phyloP scores from a whole-genome alignment of 75 land plant genomes.

The Pseudotsuga menziesii region DNA sequence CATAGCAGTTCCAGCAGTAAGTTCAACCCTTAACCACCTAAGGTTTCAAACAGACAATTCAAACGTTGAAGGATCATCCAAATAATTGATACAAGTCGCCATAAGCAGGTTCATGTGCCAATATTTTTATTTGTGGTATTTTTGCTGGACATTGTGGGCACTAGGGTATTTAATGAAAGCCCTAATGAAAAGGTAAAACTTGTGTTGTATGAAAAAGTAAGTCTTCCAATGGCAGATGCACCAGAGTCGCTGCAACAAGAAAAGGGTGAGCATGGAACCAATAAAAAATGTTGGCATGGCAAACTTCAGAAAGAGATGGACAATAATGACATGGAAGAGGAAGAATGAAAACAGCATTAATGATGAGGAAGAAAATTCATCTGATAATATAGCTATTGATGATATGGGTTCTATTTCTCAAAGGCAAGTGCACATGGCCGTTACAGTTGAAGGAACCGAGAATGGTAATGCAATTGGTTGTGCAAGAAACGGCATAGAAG shows the following conservation, averaged over 20 bases:
- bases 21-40: too few relatives aligned
- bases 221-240: not conserved
- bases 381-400: not conserved
- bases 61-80: too few relatives aligned
- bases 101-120: conserved; percentile 1
- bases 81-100: too few relatives aligned
- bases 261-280: not conserved
- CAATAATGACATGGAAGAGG: not conserved
- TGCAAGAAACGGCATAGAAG: not conserved
- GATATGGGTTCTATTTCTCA: not conserved
- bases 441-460: not conserved
- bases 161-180: not conserved
- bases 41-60: too few relatives aligned
- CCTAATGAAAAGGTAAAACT: not conserved
- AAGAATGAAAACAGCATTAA: not conserved
- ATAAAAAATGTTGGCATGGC: not conserved
- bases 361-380: not conserved
- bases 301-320: not conserved
- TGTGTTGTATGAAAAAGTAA: not conserved
- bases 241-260: not conserved
- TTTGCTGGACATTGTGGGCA: not conserved
- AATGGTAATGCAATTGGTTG: not conserved
- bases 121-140: not conserved
- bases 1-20: too few relatives aligned
- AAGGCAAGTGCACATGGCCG: not conserved